Conservation (phyloP, 129 eudicot genomes). For the Dittrichia graveolens region DNA sequence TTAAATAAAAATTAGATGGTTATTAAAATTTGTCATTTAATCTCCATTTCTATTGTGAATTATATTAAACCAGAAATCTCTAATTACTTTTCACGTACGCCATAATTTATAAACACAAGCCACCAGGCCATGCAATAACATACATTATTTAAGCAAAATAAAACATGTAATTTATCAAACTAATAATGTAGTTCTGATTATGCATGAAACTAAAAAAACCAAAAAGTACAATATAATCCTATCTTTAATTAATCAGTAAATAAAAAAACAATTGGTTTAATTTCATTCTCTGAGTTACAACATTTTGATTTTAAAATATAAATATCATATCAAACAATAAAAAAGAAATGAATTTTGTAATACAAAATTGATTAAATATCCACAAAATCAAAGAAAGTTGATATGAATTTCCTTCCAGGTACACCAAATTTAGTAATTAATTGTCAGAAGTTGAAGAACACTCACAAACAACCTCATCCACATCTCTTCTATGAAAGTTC, state of each 20-base stretch:
- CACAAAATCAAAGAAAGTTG: neutral
- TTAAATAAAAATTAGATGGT: too few relatives aligned
- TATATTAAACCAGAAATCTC: too few relatives aligned
- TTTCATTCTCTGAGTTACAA: neutral
- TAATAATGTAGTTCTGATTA: neutral
- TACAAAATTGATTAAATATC: neutral
- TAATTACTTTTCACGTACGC: too few relatives aligned
- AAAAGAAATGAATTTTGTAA: neutral
- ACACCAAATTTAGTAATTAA: neutral
- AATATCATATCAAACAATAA: neutral
- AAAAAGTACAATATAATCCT: neutral
- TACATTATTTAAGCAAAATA: neutral
- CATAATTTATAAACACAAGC: too few relatives aligned
- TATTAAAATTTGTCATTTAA: too few relatives aligned
- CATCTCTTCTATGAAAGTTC: conserved; percentile 65
- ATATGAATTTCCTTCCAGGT: conserved; percentile 17
- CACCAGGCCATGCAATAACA: too few relatives aligned
- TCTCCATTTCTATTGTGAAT: too few relatives aligned
- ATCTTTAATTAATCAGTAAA: neutral
- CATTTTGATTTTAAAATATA: neutral
- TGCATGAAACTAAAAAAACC: neutral
- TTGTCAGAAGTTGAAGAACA: conserved; percentile 42
- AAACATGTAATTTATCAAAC: conserved; percentile 12
- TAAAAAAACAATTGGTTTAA: neutral
- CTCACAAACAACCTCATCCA: conserved; percentile 62